Percentiles rank a stretch among this genome's conserved stretches.
Conservation (phyloP, 192 early-diverging fungal species). For the Kappamyces sp. region DNA sequence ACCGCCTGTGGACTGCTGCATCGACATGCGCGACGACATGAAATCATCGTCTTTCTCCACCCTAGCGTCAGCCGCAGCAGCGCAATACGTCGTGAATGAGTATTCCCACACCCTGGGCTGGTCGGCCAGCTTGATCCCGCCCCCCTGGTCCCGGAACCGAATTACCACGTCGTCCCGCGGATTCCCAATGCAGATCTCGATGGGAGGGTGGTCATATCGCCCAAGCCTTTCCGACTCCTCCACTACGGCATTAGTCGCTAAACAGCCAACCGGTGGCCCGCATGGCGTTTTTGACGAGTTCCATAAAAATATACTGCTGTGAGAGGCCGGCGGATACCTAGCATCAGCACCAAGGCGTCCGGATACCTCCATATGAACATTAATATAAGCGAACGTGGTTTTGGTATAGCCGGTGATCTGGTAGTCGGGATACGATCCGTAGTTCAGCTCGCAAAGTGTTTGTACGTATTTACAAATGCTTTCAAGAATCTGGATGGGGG, state of each 20-base stretch:
- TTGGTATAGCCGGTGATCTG: conserved; percentile 62
- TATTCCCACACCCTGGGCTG: conserved; percentile 56
- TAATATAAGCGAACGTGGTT: conserved; percentile 72
- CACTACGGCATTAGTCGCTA: conserved; percentile 9
- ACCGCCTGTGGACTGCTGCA: conserved; percentile 87
- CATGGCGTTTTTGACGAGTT: conserved; percentile 83
- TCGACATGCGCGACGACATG: conserved; percentile 64
- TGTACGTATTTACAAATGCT: conserved; percentile 66
- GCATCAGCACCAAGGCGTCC: no score
- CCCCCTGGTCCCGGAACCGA: conserved; percentile 85
- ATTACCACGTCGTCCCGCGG: conserved; percentile 74
- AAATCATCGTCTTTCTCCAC: conserved; percentile 54
- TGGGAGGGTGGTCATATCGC: conserved; percentile 58
- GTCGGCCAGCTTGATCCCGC: no score
- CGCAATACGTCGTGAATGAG: no score
- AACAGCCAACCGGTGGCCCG: conserved; percentile 76
- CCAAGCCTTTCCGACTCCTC: conserved; percentile 25
- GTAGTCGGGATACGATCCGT: conserved; percentile 70
- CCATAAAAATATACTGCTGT: conserved; percentile 88
- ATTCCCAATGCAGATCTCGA: conserved; percentile 79
- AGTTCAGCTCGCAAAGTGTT: conserved; percentile 88
- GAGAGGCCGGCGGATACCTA: no score
- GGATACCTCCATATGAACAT: conserved; percentile 90
- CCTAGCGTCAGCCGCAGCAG: conserved; percentile 79
- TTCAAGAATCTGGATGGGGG: conserved; percentile 61